Conservation (phyloP, 2,329 filamentous ascomycete genomes). For the Nemania abortiva region DNA sequence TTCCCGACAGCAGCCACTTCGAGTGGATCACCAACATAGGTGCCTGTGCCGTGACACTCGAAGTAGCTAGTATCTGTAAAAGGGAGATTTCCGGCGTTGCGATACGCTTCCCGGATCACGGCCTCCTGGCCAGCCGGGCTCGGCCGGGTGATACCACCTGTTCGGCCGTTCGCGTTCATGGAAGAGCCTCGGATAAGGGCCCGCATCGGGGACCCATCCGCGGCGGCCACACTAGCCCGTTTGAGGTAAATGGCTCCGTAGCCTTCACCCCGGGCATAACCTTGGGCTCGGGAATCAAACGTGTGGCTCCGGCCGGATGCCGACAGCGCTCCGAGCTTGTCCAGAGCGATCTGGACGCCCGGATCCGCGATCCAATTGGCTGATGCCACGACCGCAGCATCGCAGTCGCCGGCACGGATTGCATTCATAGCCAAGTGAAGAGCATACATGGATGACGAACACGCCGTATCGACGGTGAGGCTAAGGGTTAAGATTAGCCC, state of each 20-base stretch:
- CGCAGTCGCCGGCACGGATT: constrained; percentile 39
- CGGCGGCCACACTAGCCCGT: constrained; percentile 27
- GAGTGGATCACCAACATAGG: constrained; percentile 55
- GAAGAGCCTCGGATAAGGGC: constrained; percentile 42
- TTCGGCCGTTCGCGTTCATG: constrained; percentile 44
- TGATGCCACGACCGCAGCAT: constrained; percentile 48
- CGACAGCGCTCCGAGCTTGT: constrained; percentile 41
- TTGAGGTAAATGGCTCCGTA: constrained; percentile 43
- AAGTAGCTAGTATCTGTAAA: constrained; percentile 37
- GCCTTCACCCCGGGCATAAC: constrained; percentile 42
- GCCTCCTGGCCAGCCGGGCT: constrained; percentile 40
- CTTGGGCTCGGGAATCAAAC: constrained; percentile 41
- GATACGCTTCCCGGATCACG: constrained; percentile 43
- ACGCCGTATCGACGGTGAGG: constrained; percentile 54
- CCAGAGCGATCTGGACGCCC: constrained; percentile 35
- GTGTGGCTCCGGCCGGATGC: constrained; percentile 32
- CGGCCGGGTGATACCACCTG: constrained; percentile 41
- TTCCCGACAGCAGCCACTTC: constrained; percentile 53
- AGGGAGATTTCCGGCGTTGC: constrained; percentile 36
- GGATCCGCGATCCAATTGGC: constrained; percentile 47
- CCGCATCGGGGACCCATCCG: constrained; percentile 31
- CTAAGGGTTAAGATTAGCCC: constrained; percentile 36
- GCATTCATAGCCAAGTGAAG: constrained; percentile 45
- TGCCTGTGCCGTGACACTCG: constrained; percentile 54
- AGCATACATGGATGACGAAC: constrained; percentile 52